phyloP scores from a whole-genome alignment of 768 basidiomycete genomes.

The Russula foetens region DNA sequence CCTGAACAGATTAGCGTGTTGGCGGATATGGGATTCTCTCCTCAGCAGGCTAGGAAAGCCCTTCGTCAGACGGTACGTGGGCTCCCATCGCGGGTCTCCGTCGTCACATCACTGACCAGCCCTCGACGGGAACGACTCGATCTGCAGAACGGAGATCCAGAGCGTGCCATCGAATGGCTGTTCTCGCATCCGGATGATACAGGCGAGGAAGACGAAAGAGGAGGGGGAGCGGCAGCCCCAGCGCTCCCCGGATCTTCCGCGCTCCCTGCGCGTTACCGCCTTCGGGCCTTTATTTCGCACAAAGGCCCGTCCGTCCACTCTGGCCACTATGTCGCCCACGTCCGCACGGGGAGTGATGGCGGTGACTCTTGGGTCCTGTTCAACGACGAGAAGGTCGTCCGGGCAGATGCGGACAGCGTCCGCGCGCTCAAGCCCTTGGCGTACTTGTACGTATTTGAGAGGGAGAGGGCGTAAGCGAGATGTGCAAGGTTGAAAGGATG shows the following conservation, averaged over 20 bases:
- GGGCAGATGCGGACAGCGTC: constrained; percentile 77
- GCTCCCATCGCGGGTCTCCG: neutral
- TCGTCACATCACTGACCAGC: neutral
- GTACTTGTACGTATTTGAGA: constrained; percentile 92
- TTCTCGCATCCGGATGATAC: constrained; percentile 88
- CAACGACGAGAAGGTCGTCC: constrained; percentile 95
- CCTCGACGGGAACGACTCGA: neutral
- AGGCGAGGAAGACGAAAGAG: constrained; percentile 43
- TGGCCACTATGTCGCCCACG: constrained; percentile 87
- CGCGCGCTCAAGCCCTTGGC: constrained; percentile 74
- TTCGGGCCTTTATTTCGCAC: constrained; percentile 95
- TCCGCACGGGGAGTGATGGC: constrained; percentile 39
- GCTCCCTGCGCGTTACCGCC: constrained; percentile 68
- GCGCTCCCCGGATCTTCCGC: constrained; percentile 32
- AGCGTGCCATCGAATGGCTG: constrained; percentile 92
- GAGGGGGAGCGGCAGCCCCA: neutral
- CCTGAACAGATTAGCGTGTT: constrained; percentile 67
- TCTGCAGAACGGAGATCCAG: constrained; percentile 56
- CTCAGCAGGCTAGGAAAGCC: constrained; percentile 78
- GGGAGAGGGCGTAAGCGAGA: constrained; percentile 21
- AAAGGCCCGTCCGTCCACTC: constrained; percentile 95
- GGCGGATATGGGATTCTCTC: constrained; percentile 88
- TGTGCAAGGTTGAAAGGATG: no score
- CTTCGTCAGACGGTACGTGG: constrained; percentile 71
- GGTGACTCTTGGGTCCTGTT: constrained; percentile 70